Percentiles rank a stretch among this genome's conserved stretches.
Conservation (phyloP, 352 stramenopile genomes). For the Phytophthora macrochlamydospora region DNA sequence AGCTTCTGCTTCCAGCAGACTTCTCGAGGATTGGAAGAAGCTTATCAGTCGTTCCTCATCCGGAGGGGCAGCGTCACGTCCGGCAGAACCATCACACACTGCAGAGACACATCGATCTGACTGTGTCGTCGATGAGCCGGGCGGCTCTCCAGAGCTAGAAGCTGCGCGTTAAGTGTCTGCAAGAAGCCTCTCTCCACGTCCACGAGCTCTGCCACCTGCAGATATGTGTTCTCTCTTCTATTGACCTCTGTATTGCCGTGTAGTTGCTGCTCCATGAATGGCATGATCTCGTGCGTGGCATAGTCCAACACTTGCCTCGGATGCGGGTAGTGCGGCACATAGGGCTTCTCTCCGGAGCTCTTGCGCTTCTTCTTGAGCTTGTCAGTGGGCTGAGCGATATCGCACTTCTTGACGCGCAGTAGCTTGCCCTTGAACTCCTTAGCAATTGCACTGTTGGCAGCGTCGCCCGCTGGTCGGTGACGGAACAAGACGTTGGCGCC, state of each 20-base stretch:
- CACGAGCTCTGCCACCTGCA: conserved; percentile 77
- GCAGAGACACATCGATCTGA: conserved; percentile 73
- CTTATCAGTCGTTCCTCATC: conserved; percentile 49
- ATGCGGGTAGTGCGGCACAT: conserved; percentile 72
- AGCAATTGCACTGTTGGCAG: conserved; percentile 19
- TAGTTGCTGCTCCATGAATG: conserved; percentile 58
- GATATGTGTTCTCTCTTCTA: conserved; percentile 38
- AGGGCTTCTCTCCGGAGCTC: conserved; percentile 26
- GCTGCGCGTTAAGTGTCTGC: conserved; percentile 61
- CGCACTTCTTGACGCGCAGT: conserved; percentile 87
- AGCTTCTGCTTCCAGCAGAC: conserved; percentile 24
- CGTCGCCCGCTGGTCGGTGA: conserved; percentile 45
- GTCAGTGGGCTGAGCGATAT: conserved; percentile 32
- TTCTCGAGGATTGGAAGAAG: conserved; percentile 50
- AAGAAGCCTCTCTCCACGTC: conserved; percentile 69
- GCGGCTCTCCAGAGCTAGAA: conserved; percentile 59
- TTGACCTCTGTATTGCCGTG: conserved; percentile 3
- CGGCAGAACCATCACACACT: conserved; percentile 81
- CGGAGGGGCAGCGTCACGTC: conserved; percentile 74
- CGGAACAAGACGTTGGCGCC: conserved; percentile 88
- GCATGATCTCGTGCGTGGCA: conserved; percentile 76
- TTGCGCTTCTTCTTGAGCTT: conserved; percentile 39
- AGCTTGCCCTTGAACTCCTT: conserved; percentile 71
- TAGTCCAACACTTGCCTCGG: conserved; percentile 74
- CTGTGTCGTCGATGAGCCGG: conserved; percentile 67